Evolutionary conservation across 2,329 filamentous ascomycete genomes (phyloP).

Genomic region (Capronia epimyces): DNA sequence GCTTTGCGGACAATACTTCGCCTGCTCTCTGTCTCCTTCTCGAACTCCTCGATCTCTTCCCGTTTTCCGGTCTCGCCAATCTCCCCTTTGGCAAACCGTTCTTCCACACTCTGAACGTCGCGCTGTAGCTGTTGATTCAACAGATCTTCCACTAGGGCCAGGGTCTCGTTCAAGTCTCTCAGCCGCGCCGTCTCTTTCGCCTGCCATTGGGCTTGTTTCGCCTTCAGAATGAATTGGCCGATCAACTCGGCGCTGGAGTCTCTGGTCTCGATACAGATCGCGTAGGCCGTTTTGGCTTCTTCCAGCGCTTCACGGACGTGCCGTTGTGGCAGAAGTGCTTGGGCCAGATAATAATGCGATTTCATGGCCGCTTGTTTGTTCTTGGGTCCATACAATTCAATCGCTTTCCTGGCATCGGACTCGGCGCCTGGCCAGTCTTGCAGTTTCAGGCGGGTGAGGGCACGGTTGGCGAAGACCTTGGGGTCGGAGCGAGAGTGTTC

Average conservation of each 20-base stretch:
- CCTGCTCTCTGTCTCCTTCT: conserved; percentile 46
- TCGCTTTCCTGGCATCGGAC: conserved; percentile 68
- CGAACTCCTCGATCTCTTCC: conserved; percentile 57
- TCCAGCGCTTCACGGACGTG: conserved; percentile 67
- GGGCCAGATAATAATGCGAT: conserved; percentile 74
- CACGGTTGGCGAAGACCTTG: conserved; percentile 81
- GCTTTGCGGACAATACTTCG: conserved; percentile 43
- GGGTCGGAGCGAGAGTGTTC: conserved; percentile 71
- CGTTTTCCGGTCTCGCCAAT: conserved; percentile 61
- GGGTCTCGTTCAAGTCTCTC: conserved; percentile 42
- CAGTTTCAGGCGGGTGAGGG: conserved; percentile 73
- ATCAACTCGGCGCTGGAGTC: conserved; percentile 66
- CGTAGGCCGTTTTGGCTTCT: conserved; percentile 67
- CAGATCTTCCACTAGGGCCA: conserved; percentile 38
- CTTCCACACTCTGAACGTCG: conserved; percentile 36
- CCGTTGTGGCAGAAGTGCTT: conserved; percentile 71
- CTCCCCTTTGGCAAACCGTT: conserved; percentile 35
- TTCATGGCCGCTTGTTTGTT: conserved; percentile 62
- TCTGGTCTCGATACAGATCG: conserved; percentile 57
- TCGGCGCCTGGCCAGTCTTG: conserved; percentile 68
- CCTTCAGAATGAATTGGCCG: conserved; percentile 66
- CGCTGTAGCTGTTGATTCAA: conserved; percentile 38
- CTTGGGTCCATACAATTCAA: conserved; percentile 53
- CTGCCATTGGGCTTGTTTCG: conserved; percentile 85
- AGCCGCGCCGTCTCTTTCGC: conserved; percentile 54